These are phyloP conservation scores for Colletotrichum chlorophyti DNA, from an alignment of 2,329 filamentous ascomycete species.

Conservation along the genomic window DNA sequence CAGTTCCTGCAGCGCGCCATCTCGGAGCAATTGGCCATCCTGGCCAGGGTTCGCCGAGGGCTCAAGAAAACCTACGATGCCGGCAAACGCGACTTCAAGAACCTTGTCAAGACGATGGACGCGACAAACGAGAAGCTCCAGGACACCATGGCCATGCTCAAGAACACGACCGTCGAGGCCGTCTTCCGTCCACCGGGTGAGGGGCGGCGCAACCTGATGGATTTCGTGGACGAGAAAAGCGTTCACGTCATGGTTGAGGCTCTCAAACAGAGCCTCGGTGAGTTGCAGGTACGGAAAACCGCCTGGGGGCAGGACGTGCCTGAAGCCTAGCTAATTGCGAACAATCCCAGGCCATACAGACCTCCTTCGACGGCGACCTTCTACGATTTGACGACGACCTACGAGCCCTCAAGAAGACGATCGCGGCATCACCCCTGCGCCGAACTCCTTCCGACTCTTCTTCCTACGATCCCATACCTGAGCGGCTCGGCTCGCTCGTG, in stretches of 20 bases:
- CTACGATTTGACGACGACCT: conserved; percentile 79
- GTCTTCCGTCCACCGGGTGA: conserved; percentile 66
- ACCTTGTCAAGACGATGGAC: conserved; percentile 70
- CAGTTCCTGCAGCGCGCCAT: conserved; percentile 72
- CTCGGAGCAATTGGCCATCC: conserved; percentile 58
- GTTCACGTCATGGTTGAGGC: conserved; percentile 71
- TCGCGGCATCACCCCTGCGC: conserved; percentile 49
- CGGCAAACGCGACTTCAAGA: conserved; percentile 66
- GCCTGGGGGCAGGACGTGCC: neutral
- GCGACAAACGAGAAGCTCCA: conserved; percentile 69
- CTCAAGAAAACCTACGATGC: conserved; percentile 63
- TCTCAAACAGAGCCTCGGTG: conserved; percentile 74
- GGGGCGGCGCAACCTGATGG: conserved; percentile 68
- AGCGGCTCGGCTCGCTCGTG: conserved; percentile 69
- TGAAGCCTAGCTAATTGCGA: neutral
- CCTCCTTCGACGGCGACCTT: conserved; percentile 79
- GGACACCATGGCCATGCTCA: conserved; percentile 70
- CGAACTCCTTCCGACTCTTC: conserved; percentile 43
- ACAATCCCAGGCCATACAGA: conserved; percentile 62
- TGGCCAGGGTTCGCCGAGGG: conserved; percentile 57
- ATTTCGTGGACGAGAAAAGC: conserved; percentile 78
- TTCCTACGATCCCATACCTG: conserved; percentile 51
- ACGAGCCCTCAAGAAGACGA: conserved; percentile 65
- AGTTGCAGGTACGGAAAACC: conserved; percentile 64
- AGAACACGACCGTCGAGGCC: conserved; percentile 68